phyloP scores from a whole-genome alignment of 306 rosid genomes.

The Gillenia trifoliata region DNA sequence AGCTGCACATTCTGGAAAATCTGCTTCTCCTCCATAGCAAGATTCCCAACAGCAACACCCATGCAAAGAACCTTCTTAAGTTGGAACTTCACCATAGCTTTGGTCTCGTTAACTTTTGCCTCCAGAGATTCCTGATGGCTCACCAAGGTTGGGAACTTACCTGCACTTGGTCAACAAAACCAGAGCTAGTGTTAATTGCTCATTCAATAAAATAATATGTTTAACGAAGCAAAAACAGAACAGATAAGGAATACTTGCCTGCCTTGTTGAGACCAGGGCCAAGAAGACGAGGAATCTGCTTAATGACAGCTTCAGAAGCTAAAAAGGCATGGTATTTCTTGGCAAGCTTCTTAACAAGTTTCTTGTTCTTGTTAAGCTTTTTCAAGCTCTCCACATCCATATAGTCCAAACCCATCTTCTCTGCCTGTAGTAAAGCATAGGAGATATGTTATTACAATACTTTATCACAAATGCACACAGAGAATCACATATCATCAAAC shows the following conservation, averaged over 20 bases:
- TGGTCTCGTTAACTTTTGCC: slow-evolving; percentile 63
- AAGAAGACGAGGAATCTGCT: slow-evolving; percentile 73
- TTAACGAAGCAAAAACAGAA: not conserved
- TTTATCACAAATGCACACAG: not conserved
- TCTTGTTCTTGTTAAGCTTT: slow-evolving; percentile 73
- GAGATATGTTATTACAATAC: not conserved
- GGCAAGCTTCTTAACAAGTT: slow-evolving; percentile 62
- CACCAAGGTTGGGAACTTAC: slow-evolving; percentile 70
- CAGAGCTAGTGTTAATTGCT: not conserved
- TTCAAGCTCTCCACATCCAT: slow-evolving; percentile 72
- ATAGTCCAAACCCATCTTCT: slow-evolving; percentile 58
- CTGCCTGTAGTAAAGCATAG: slow-evolving; percentile 34
- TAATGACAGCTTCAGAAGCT: slow-evolving; percentile 76
- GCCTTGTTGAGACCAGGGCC: slow-evolving; percentile 85
- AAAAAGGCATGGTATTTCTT: slow-evolving; percentile 69
- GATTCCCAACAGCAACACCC: slow-evolving; percentile 81
- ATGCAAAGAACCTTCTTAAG: slow-evolving; percentile 77
- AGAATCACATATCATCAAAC: not conserved
- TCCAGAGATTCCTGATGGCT: slow-evolving; percentile 70
- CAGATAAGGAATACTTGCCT: slow-evolving; percentile 34
- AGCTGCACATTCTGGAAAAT: slow-evolving; percentile 71
- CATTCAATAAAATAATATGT: not conserved
- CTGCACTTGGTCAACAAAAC: slow-evolving; percentile 26
- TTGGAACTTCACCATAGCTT: slow-evolving; percentile 73
- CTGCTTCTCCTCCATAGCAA: slow-evolving; percentile 74